A percentile compares a stretch with the other conserved stretches of the same genome.
Evolutionary conservation across 2,329 filamentous ascomycete genomes (phyloP).

Genomic region (Alternaria sp.): DNA sequence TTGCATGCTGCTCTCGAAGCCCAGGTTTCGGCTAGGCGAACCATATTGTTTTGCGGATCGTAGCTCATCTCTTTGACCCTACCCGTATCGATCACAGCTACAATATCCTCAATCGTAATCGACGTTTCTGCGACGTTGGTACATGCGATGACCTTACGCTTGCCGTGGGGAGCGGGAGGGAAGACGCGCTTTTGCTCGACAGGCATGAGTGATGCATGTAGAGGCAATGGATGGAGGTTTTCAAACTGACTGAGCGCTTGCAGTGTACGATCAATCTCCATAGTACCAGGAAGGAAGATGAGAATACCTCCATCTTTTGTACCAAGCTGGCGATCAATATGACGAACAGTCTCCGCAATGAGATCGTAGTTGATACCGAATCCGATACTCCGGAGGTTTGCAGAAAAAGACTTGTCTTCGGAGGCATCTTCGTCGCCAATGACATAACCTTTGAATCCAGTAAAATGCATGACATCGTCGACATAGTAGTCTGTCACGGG

Average conservation of each 20-base stretch:
- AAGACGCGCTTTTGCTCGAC: conserved; percentile 90
- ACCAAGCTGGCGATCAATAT: conserved; percentile 80
- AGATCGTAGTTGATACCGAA: conserved; percentile 92
- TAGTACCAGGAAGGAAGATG: conserved; percentile 92
- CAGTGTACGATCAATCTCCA: conserved; percentile 87
- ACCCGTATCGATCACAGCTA: conserved; percentile 94
- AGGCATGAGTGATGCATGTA: conserved; percentile 91
- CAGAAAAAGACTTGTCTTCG: conserved; percentile 56
- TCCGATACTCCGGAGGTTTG: conserved; percentile 59
- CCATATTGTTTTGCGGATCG: conserved; percentile 90
- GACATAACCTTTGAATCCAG: conserved; percentile 68
- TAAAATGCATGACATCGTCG: conserved; percentile 84
- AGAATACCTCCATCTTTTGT: conserved; percentile 83
- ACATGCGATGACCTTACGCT: conserved; percentile 90
- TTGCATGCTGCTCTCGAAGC: conserved; percentile 93
- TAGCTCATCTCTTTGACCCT: conserved; percentile 97
- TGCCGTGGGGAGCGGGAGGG: conserved; percentile 74
- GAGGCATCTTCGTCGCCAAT: conserved; percentile 61
- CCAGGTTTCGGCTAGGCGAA: conserved; percentile 93
- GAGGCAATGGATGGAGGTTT: conserved; percentile 78
- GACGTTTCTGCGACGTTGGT: conserved; percentile 99
- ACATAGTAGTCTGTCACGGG: conserved; percentile 90
- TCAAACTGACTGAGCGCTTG: conserved; percentile 70
- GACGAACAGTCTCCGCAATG: conserved; percentile 78
- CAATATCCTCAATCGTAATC: conserved; percentile 97